These are phyloP conservation scores for Pythium dissotocum DNA, from an alignment of 352 stramenopile genomes.

Conservation along the genomic window DNA sequence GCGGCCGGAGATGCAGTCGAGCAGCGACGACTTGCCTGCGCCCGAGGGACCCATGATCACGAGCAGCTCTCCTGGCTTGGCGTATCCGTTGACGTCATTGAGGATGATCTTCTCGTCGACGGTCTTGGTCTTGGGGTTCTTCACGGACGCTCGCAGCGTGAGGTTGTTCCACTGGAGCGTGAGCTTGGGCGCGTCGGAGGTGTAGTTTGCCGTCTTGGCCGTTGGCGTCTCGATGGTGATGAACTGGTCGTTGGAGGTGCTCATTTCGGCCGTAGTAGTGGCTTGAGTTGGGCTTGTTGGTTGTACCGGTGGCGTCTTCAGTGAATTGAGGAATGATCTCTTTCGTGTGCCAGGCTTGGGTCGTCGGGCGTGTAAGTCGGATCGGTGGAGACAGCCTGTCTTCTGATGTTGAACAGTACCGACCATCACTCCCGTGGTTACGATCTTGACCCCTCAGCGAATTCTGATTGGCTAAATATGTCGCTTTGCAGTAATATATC, in stretches of 20 bases:
- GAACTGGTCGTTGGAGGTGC: constrained; percentile 2
- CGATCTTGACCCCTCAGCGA: not conserved
- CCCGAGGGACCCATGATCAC: constrained; percentile 72
- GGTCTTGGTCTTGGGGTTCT: constrained; percentile 45
- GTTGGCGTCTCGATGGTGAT: constrained; percentile 18
- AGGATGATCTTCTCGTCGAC: constrained; percentile 59
- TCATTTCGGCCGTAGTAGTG: not conserved
- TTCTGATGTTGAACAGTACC: not conserved
- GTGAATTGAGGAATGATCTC: not conserved
- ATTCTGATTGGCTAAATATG: not conserved
- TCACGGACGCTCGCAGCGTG: constrained; percentile 30
- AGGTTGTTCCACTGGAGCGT: constrained; percentile 50
- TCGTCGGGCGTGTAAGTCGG: no score
- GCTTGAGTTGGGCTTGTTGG: not conserved
- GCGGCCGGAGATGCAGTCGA: constrained; percentile 92
- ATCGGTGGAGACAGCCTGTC: no score
- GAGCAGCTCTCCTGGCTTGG: constrained; percentile 50
- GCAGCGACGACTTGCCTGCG: constrained; percentile 91
- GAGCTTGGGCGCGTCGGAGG: not conserved
- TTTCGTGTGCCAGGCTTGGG: not conserved
- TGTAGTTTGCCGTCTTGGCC: not conserved
- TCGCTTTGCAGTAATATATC: not conserved
- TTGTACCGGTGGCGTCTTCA: not conserved
- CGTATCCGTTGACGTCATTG: constrained; percentile 43
- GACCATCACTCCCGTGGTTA: not conserved